phyloP scores from a whole-genome alignment of 805 yeast species.

The Candida awuae region DNA sequence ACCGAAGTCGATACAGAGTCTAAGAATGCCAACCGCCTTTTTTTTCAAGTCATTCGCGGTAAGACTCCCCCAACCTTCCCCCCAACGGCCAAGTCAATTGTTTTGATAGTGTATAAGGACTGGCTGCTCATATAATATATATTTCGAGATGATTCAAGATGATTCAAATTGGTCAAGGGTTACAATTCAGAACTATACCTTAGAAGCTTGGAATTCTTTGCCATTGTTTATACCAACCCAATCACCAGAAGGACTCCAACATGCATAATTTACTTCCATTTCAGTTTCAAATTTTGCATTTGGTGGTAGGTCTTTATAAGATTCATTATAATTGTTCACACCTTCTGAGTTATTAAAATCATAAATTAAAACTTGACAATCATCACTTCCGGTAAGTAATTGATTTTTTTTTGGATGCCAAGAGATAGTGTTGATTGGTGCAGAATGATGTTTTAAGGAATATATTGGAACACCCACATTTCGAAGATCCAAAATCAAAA shows the following conservation, averaged over 20 bases:
- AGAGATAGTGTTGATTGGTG: constrained; percentile 59
- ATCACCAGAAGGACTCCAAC: constrained; percentile 66
- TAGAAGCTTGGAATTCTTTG: constrained; percentile 60
- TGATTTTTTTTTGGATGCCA: constrained; percentile 79
- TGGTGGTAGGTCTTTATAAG: constrained; percentile 13
- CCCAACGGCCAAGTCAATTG: too few species aligned
- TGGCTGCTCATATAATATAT: too few species aligned
- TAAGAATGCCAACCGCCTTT: too few species aligned
- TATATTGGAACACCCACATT: constrained; percentile 77
- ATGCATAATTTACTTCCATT: constrained; percentile 69
- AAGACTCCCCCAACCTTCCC: too few species aligned
- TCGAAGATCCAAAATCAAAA: constrained; percentile 73
- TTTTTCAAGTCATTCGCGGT: too few species aligned
- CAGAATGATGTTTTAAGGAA: constrained; percentile 59
- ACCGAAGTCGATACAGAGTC: too few species aligned
- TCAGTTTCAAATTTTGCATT: constrained; percentile 22
- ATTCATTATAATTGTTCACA: constrained; percentile 20
- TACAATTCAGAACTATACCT: too few species aligned
- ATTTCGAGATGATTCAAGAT: too few species aligned
- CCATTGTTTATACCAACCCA: constrained; percentile 78
- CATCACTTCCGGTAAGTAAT: constrained; percentile 60
- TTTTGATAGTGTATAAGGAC: too few species aligned
- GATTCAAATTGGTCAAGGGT: too few species aligned
- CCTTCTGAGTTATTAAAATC: constrained; percentile 35
- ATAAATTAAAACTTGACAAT: constrained; percentile 67